phyloP scores from a whole-genome alignment of 1,284 basidiomycete genomes.

The Amylostereum areolatum region DNA sequence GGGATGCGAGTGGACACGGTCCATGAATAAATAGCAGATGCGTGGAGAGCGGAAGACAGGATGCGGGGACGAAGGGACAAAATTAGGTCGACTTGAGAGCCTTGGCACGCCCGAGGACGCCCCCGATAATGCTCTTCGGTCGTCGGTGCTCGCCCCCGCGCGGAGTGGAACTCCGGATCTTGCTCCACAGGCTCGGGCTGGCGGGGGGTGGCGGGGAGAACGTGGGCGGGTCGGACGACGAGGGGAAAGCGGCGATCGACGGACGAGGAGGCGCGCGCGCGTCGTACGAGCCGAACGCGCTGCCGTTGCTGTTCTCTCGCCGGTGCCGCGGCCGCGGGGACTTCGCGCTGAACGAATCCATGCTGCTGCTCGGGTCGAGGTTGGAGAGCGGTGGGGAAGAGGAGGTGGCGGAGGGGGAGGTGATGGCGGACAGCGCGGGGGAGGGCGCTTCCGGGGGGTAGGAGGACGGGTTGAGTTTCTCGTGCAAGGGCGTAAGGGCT shows the following conservation, averaged over 20 bases:
- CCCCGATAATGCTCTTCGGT: constrained; percentile 4
- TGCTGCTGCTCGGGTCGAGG: not conserved
- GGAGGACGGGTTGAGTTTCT: not conserved
- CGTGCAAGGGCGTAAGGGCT: not conserved
- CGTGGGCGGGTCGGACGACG: not conserved
- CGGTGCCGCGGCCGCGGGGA: not conserved
- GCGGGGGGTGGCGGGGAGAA: not conserved
- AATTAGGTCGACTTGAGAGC: not conserved
- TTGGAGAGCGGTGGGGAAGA: not conserved
- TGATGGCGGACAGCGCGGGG: not conserved
- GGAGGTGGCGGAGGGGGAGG: not conserved
- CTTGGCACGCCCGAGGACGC: constrained; percentile 1
- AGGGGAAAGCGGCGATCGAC: not conserved
- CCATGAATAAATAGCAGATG: too few species aligned
- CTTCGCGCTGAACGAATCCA: not conserved
- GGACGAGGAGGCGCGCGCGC: too few species aligned
- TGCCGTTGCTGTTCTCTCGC: not conserved
- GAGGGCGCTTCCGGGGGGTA: not conserved
- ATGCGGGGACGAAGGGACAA: too few species aligned
- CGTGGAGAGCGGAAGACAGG: too few species aligned
- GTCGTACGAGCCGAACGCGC: not conserved
- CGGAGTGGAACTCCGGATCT: constrained; percentile 7
- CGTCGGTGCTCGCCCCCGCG: not conserved
- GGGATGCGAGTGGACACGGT: too few species aligned
- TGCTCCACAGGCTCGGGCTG: constrained; percentile 6